These are phyloP conservation scores for Moesziomyces antarcticus DNA, from an alignment of 1,284 basidiomycete species.

Conservation along the genomic window DNA sequence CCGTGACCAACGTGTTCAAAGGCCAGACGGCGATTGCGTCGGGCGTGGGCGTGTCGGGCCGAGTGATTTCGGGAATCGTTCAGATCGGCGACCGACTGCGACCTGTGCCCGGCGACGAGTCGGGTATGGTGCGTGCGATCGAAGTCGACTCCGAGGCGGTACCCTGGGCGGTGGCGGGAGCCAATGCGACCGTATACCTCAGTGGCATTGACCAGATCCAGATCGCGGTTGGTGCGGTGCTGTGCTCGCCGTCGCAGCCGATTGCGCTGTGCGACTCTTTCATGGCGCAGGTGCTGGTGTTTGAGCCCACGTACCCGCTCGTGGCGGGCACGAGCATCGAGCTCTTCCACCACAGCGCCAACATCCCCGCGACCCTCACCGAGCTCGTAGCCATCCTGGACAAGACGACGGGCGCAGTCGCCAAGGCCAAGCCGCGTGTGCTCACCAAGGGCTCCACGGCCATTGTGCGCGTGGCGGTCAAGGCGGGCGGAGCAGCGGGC, in stretches of 20 bases:
- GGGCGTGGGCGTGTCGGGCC: slow-evolving; percentile 84
- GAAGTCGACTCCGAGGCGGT: slow-evolving; percentile 82
- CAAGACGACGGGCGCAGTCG: slow-evolving; percentile 78
- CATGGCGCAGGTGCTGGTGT: slow-evolving; percentile 88
- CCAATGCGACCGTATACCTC: slow-evolving; percentile 86
- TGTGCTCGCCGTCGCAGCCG: slow-evolving; percentile 77
- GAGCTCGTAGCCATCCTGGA: slow-evolving; percentile 84
- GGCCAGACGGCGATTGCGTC: slow-evolving; percentile 77
- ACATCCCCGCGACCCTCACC: slow-evolving; percentile 86
- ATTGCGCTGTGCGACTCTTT: slow-evolving; percentile 83
- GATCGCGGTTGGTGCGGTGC: slow-evolving; percentile 84
- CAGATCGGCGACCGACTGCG: slow-evolving; percentile 90
- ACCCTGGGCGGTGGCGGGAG: slow-evolving; percentile 89
- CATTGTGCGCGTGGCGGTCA: slow-evolving; percentile 77
- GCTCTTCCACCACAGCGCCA: slow-evolving; percentile 91
- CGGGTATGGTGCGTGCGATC: slow-evolving; percentile 81
- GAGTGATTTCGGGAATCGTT: slow-evolving; percentile 85
- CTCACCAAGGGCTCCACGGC: slow-evolving; percentile 85
- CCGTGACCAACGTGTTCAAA: slow-evolving; percentile 94
- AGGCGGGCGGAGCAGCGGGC: slow-evolving; percentile 44
- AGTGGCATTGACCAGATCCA: slow-evolving; percentile 86
- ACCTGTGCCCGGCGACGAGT: slow-evolving; percentile 91
- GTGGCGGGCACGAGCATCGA: slow-evolving; percentile 83
- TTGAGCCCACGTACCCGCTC: slow-evolving; percentile 90
- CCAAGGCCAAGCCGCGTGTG: slow-evolving; percentile 82